phyloP scores from a whole-genome alignment of 768 basidiomycete species.

The Butyriboletus loyo region DNA sequence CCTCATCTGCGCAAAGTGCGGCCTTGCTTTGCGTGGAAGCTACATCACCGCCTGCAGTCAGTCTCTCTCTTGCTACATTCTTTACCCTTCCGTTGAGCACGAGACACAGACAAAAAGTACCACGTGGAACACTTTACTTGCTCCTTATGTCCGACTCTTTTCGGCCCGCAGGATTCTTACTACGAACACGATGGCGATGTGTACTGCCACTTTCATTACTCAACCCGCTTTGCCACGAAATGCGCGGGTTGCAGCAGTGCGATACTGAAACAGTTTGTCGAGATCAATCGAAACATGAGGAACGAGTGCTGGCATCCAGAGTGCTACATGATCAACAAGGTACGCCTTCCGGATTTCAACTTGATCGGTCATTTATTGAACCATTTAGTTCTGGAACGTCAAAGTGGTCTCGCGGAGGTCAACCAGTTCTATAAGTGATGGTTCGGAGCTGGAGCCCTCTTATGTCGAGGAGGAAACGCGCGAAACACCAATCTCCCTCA shows the following conservation, averaged over 20 bases:
- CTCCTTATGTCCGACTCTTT: constrained; percentile 91
- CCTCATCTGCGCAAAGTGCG: constrained; percentile 95
- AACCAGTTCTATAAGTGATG: constrained; percentile 52
- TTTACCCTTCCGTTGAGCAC: constrained; percentile 11
- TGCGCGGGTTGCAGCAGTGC: constrained; percentile 97
- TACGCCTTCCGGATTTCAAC: constrained; percentile 33
- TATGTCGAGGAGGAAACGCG: constrained; percentile 76
- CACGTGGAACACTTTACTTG: constrained; percentile 99
- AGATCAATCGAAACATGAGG: constrained; percentile 96
- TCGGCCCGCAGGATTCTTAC: constrained; percentile 98
- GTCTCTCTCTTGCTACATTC: constrained; percentile 29
- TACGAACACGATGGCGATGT: constrained; percentile 99
- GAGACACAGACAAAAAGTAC: constrained; percentile 83
- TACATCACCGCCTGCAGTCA: constrained; percentile 99
- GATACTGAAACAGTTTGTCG: constrained; percentile 98
- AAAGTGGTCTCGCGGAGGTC: constrained; percentile 80
- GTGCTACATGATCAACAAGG: constrained; percentile 99
- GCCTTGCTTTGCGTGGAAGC: constrained; percentile 89
- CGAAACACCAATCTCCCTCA: constrained; percentile 76
- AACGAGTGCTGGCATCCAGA: constrained; percentile 99
- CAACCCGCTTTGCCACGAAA: constrained; percentile 96
- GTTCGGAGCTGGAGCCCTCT: constrained; percentile 50
- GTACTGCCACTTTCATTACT: constrained; percentile 99
- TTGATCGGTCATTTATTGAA: constrained; percentile 9
- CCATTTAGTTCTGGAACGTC: constrained; percentile 93